Evolutionary conservation across 306 rosid genomes (phyloP).

Genomic region (Cucurbita ficifolia): DNA sequence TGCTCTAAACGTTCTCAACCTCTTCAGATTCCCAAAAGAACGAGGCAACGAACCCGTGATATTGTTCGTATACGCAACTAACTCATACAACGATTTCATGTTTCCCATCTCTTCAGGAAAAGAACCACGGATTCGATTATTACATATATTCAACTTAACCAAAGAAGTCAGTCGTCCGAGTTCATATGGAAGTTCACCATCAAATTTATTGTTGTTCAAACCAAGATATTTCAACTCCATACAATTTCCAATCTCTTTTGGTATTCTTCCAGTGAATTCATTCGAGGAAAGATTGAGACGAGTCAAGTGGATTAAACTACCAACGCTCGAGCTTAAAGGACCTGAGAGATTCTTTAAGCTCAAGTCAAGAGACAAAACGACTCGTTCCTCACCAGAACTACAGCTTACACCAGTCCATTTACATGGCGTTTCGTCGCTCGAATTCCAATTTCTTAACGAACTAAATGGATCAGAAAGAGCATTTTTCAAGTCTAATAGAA

Average conservation of each 20-base stretch:
- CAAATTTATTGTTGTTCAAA: constrained; percentile 59
- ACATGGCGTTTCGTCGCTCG: constrained; percentile 62
- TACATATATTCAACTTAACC: constrained; percentile 55
- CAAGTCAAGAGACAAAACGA: constrained; percentile 46
- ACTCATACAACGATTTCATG: constrained; percentile 46
- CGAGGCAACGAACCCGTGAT: constrained; percentile 63
- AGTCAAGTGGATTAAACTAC: constrained; percentile 39
- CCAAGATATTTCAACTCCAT: constrained; percentile 44
- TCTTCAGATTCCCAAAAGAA: constrained; percentile 65
- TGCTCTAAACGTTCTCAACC: constrained; percentile 46
- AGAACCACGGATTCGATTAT: constrained; percentile 54
- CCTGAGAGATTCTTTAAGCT: constrained; percentile 55
- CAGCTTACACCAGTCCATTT: constrained; percentile 72
- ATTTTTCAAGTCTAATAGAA: constrained; percentile 47
- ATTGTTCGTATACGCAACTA: constrained; percentile 67
- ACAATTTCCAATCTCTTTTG: constrained; percentile 60
- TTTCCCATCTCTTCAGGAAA: constrained; percentile 65
- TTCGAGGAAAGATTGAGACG: constrained; percentile 49
- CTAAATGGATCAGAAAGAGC: constrained; percentile 29
- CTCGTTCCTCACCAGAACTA: constrained; percentile 22
- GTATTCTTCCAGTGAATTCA: constrained; percentile 40
- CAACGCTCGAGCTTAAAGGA: constrained; percentile 35
- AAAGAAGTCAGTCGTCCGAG: constrained; percentile 66
- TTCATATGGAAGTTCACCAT: constrained; percentile 62
- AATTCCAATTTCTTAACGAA: constrained; percentile 38